Evolutionary conservation across 108 stramenopile species (phyloP).

Genomic region (Fistulifera solaris): DNA sequence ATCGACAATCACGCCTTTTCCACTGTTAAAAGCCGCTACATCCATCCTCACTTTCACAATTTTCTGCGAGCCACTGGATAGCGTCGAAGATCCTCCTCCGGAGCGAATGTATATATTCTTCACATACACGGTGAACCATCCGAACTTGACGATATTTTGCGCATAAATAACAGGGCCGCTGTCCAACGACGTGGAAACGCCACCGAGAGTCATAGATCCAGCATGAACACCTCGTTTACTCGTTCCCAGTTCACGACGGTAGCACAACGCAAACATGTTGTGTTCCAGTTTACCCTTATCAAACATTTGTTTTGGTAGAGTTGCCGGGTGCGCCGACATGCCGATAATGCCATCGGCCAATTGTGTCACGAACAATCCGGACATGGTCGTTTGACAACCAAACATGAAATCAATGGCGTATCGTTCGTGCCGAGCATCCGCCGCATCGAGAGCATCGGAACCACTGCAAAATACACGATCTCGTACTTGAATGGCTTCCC

Average conservation of each 20-base stretch:
- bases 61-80: conserved; percentile 13
- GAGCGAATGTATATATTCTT: conserved; percentile 58
- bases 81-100: conserved; percentile 37
- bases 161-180: conserved; percentile 81
- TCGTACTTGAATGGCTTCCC: conserved; percentile 41
- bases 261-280: conserved; percentile 85
- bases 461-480: conserved; percentile 42
- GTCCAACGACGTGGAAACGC: conserved; percentile 66
- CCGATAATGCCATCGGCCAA: conserved; percentile 95
- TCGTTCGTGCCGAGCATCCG: conserved; percentile 19
- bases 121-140: conserved; percentile 84
- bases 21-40: conserved; percentile 41
- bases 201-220: conserved; percentile 80
- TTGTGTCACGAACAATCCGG: conserved; percentile 47
- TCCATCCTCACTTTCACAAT: conserved; percentile 34
- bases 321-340: conserved; percentile 67
- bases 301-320: conserved; percentile 78
- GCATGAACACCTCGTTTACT: conserved; percentile 43
- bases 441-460: conserved; percentile 30
- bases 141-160: conserved; percentile 43
- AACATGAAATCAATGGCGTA: conserved; percentile 67
- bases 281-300: conserved; percentile 52
- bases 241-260: conserved; percentile 52
- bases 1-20: conserved; percentile 91
- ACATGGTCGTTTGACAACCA: conserved; percentile 75